Conservation (phyloP, 345 rosid species). For the Arabidopsis thaliana region TAIR10.1 NC_003074.8:21358001-21358500, state of each 20-base stretch:
- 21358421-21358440: conserved; percentile 81
- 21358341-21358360: conserved; percentile 28
- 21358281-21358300: conserved; percentile 21
- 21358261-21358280: conserved; percentile 18
- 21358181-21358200: conserved; percentile 93
- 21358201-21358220: conserved; percentile 93
- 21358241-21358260: conserved; percentile 17
- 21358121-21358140: conserved; percentile 65
- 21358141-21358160: conserved; percentile 57
- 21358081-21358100: conserved; percentile 53
- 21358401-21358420: conserved; percentile 76
- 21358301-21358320: conserved; percentile 10
- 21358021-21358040: conserved; percentile 92
- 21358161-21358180: conserved; percentile 64
- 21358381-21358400: conserved; percentile 68
- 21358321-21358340: background rate
- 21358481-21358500: conserved; percentile 33
- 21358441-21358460: conserved; percentile 72
- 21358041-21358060: conserved; percentile 67
- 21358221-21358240: conserved; percentile 2
- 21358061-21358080: conserved; percentile 87
- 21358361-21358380: conserved; percentile 49
- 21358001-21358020: conserved; percentile 84
- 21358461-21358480: conserved; percentile 64
- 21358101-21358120: conserved; percentile 58